A percentile compares a stretch with the other conserved stretches of the same genome.
phyloP scores from a whole-genome alignment of 805 yeast species.

The Myxozyma vanderwaltii region DNA sequence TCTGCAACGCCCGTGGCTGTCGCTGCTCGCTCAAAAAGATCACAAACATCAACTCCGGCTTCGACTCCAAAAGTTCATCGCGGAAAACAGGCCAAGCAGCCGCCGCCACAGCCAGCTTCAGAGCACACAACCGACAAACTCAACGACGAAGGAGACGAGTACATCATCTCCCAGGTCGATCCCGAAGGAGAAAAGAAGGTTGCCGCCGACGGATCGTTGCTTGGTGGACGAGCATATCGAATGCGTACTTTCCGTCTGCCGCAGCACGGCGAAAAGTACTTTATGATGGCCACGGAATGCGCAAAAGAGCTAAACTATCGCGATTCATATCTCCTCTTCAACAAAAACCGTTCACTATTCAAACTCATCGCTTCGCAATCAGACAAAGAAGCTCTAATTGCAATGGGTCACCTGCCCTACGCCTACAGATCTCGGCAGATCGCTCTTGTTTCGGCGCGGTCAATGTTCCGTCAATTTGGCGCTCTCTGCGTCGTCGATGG shows the following conservation, averaged over 20 bases:
- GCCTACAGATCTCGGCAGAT: slow-evolving; percentile 42
- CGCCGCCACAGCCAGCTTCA: slow-evolving; percentile 17
- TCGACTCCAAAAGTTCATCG: slow-evolving; percentile 5
- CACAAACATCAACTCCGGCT: slow-evolving; percentile 3
- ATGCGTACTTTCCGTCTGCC: slow-evolving; percentile 49
- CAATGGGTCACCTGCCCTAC: slow-evolving; percentile 39
- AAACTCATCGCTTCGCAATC: slow-evolving; percentile 45
- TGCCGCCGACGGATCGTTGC: slow-evolving; percentile 45
- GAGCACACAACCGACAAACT: slow-evolving; percentile 30
- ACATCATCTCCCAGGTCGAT: slow-evolving; percentile 42
- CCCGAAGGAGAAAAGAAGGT: slow-evolving; percentile 52
- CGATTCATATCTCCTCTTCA: slow-evolving; percentile 58
- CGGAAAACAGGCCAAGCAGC: slow-evolving; percentile 2
- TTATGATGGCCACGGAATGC: slow-evolving; percentile 47
- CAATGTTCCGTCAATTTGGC: slow-evolving; percentile 54
- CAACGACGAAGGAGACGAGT: slow-evolving; percentile 42
- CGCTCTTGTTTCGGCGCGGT: slow-evolving; percentile 48
- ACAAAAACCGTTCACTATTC: slow-evolving; percentile 45
- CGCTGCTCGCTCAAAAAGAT: neutral
- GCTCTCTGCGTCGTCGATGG: slow-evolving; percentile 53
- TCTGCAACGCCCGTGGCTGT: neutral
- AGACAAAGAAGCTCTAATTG: slow-evolving; percentile 46
- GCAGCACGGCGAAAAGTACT: slow-evolving; percentile 44
- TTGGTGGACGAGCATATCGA: slow-evolving; percentile 47
- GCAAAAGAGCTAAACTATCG: slow-evolving; percentile 50